A percentile compares a stretch with the other conserved stretches of the same genome.
phyloP scores from a whole-genome alignment of 1,139 yeast species.

The Pichia sp. region DNA sequence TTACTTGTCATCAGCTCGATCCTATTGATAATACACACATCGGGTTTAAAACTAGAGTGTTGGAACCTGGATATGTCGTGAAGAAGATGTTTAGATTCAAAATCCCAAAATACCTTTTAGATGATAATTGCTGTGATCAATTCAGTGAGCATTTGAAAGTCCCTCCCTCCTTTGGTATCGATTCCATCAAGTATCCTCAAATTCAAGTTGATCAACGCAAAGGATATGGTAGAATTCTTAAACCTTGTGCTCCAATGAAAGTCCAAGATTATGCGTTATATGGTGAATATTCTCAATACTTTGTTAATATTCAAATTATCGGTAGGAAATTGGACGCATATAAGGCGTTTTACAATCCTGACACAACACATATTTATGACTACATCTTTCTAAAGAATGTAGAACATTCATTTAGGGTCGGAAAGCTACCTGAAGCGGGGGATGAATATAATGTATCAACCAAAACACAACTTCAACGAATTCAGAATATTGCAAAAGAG shows the following conservation, averaged over 20 bases:
- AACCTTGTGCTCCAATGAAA: slow-evolving; percentile 35
- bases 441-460: slow-evolving; percentile 15
- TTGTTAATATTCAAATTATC: slow-evolving; percentile 25
- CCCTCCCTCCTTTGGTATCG: slow-evolving; percentile 67
- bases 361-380: slow-evolving; percentile 21
- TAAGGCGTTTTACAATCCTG: slow-evolving; percentile 17
- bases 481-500: slow-evolving; percentile 18
- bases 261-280: slow-evolving; percentile 30
- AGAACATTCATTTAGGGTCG: slow-evolving; percentile 23
- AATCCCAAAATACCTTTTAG: slow-evolving; percentile 57
- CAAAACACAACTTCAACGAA: slow-evolving; percentile 15
- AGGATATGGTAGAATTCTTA: slow-evolving; percentile 39
- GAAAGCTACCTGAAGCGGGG: slow-evolving; percentile 3
- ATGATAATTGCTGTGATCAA: slow-evolving; percentile 55
- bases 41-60: slow-evolving; percentile 38
- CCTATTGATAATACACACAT: slow-evolving; percentile 44
- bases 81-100: slow-evolving; percentile 50
- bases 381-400: slow-evolving; percentile 23
- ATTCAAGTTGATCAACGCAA: slow-evolving; percentile 26
- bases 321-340: slow-evolving; percentile 24
- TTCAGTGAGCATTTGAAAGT: slow-evolving; percentile 47
- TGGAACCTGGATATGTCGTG: slow-evolving; percentile 8
- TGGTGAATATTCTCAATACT: slow-evolving; percentile 25
- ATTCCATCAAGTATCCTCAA: slow-evolving; percentile 8
- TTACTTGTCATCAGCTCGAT: background rate